Conservation (phyloP, 805 yeast genomes). For the Myxozyma geophila region DNA sequence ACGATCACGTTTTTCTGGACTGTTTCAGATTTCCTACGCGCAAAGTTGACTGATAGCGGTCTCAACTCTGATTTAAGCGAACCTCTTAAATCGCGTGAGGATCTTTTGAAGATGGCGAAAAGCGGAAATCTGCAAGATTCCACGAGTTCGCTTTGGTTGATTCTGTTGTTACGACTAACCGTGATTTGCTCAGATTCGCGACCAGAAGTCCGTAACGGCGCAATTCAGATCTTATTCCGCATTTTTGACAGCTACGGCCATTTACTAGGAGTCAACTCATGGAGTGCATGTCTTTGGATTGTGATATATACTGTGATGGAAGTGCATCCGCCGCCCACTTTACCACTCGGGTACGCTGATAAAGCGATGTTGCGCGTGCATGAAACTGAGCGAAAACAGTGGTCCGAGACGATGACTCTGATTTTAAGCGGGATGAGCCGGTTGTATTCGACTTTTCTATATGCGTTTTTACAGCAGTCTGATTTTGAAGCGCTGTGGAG, state of each 20-base stretch:
- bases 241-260: slow-evolving; percentile 74
- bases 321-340: slow-evolving; percentile 34
- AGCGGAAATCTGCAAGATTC: slow-evolving; percentile 18
- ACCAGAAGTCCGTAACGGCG: slow-evolving; percentile 84
- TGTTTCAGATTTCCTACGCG: slow-evolving; percentile 74
- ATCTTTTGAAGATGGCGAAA: slow-evolving; percentile 21
- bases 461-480: slow-evolving; percentile 43
- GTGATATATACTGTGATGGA: slow-evolving; percentile 56
- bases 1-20: slow-evolving; percentile 92
- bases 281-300: slow-evolving; percentile 69
- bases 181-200: slow-evolving; percentile 66
- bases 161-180: slow-evolving; percentile 65
- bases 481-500: slow-evolving; percentile 56
- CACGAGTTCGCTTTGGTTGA: slow-evolving; percentile 58
- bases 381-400: slow-evolving; percentile 46
- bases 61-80: slow-evolving; percentile 29
- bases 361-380: slow-evolving; percentile 35
- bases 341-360: slow-evolving; percentile 25
- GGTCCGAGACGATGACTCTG: slow-evolving; percentile 66
- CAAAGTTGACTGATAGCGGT: slow-evolving; percentile 27
- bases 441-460: slow-evolving; percentile 59
- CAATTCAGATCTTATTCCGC: slow-evolving; percentile 85
- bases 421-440: slow-evolving; percentile 69
- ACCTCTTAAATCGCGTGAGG: slow-evolving; percentile 25
- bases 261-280: slow-evolving; percentile 54